Evolutionary conservation across 2,329 filamentous ascomycete species (phyloP), one percentile per base, ranked within the genome.

Genomic region (Ceratocystis huliohia): DNA sequence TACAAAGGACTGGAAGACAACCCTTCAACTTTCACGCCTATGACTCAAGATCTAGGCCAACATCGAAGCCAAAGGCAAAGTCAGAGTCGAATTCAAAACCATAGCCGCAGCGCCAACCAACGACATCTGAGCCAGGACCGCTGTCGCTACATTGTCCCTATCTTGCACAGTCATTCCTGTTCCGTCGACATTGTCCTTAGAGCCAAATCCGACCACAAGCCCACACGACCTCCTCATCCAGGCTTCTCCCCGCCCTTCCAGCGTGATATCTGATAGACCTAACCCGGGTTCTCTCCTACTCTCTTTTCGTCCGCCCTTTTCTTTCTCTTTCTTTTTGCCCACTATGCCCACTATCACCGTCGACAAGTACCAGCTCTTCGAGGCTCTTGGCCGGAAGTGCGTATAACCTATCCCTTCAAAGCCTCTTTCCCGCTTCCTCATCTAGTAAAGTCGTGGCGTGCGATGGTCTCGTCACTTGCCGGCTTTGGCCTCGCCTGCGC

Each of bases 261-360:
- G 48, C 6, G 48, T 13, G 48, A 13, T 20, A 28, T 28, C 37
- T 15, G 37, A 53, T 53, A 53, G 48, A 28, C 3, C 48, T 15
- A 25, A 53, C n/a, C n/a, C 13, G 6, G 10, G 2, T 28, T 48
- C 37, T 20, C 53, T 37, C 17, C 5, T 22, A 6, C 53, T 59
- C 15, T 66, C 30, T 13, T 53, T 33, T 41, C 57, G 25, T 44
- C 45, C 25, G n/a, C 25, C 3, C 17, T 37, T 44, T 53, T 56
- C 53, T 33, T 6, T 28, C 17, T 48, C 61, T 30, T 25, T 20
- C 33, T 25, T 48, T 28, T 17, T 37, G 73, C 71, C 74, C 74
- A 76, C 67, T 71, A 96, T 96, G 94, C 94, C 94, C 78, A 99
- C 94, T 75, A 96, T 99, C 73, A 83, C 88, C 72, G 92, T 97